Percentiles rank a stretch among this genome's conserved stretches.
phyloP scores from a whole-genome alignment of 2,329 filamentous ascomycete genomes.

The Venturia aucupariae region DNA sequence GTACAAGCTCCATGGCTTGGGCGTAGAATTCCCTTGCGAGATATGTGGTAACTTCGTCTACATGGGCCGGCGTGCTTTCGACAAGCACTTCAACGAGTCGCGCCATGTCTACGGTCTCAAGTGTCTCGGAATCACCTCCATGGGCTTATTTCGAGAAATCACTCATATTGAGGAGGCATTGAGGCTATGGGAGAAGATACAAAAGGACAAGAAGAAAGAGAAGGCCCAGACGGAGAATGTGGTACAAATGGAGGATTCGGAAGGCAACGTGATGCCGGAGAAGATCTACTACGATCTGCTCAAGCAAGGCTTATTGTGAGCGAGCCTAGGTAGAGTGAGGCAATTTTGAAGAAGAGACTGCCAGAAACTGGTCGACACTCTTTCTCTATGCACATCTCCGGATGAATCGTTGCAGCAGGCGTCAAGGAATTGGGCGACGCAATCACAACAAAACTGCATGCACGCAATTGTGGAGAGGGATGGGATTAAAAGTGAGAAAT shows the following conservation, averaged over 20 bases:
- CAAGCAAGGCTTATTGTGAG: conserved; percentile 75
- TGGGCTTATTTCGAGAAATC: conserved; percentile 86
- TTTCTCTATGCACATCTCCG: background rate
- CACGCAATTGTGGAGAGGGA: background rate
- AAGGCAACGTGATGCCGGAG: conserved; percentile 98
- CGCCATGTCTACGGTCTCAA: conserved; percentile 89
- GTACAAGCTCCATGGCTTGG: conserved; percentile 90
- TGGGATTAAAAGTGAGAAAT: background rate
- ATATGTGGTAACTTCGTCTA: conserved; percentile 99
- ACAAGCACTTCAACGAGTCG: conserved; percentile 96
- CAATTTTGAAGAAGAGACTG: background rate
- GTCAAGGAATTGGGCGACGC: background rate
- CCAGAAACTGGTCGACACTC: background rate
- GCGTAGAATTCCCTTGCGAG: conserved; percentile 91
- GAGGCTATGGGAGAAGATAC: conserved; percentile 86
- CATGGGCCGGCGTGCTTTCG: conserved; percentile 90
- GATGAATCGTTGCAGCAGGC: background rate
- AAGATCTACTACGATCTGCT: conserved; percentile 95
- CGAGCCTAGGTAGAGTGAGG: conserved; percentile 31
- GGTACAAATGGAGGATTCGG: conserved; percentile 96
- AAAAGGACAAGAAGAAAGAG: conserved; percentile 71
- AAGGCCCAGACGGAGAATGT: conserved; percentile 71
- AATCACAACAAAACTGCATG: background rate
- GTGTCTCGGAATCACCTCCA: conserved; percentile 87
- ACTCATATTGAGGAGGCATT: conserved; percentile 83